Conservation (phyloP, 2,329 filamentous ascomycete species). For the Aspergillus sp. region DNA sequence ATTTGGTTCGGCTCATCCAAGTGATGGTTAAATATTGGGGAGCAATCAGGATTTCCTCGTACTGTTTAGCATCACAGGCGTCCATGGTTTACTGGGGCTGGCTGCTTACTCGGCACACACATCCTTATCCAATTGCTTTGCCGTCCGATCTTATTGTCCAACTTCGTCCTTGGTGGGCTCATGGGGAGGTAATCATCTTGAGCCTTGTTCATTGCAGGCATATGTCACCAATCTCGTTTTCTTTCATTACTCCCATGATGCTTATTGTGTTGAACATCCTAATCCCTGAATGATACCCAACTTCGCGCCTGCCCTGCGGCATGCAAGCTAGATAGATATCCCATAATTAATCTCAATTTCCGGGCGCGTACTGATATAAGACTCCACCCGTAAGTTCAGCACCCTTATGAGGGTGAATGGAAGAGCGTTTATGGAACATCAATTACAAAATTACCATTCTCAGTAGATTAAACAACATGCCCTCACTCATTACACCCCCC, state of each 20-base stretch:
- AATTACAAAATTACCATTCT: too few relatives aligned
- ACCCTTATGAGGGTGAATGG: too few relatives aligned
- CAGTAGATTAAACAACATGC: too few relatives aligned
- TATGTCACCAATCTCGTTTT: background rate
- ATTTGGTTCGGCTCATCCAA: background rate
- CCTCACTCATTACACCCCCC: too few relatives aligned
- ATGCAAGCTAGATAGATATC: background rate
- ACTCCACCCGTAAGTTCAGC: too few relatives aligned
- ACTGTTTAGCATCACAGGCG: constrained; percentile 13
- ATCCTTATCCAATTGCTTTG: background rate
- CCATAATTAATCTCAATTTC: background rate
- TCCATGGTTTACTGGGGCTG: constrained; percentile 10
- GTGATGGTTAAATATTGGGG: too few relatives aligned
- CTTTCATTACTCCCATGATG: background rate
- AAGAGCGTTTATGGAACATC: too few relatives aligned
- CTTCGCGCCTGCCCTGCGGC: background rate
- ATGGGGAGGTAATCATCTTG: background rate
- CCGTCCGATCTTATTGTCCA: background rate
- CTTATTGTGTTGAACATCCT: background rate
- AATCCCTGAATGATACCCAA: background rate
- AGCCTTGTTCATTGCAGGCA: background rate
- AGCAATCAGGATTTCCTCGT: background rate
- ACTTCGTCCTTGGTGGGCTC: background rate
- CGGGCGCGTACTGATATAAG: background rate
- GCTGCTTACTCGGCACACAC: background rate